phyloP scores from a whole-genome alignment of 306 rosid genomes.

The Inga leiocalycina region DNA sequence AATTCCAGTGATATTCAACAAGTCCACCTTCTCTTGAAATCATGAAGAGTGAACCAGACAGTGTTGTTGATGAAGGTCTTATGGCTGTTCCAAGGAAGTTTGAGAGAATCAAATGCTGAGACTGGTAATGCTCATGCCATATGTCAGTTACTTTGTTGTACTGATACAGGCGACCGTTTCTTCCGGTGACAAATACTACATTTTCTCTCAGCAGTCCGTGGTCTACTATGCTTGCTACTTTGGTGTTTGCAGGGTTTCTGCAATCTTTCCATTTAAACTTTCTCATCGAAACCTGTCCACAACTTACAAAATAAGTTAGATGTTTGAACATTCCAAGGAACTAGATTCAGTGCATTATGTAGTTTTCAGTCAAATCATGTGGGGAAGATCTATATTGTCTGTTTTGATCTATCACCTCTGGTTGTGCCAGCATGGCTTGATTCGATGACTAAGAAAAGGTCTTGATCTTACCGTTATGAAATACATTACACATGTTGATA shows the following conservation, averaged over 20 bases:
- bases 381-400: background rate
- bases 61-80: conserved; percentile 60
- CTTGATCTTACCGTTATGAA: background rate
- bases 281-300: conserved; percentile 74
- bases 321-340: background rate
- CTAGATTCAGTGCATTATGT: background rate
- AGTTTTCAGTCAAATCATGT: background rate
- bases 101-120: conserved; percentile 83
- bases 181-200: conserved; percentile 75
- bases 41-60: conserved; percentile 87
- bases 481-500: background rate
- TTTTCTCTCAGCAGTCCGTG: conserved; percentile 84
- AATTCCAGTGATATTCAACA: conserved; percentile 82
- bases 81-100: conserved; percentile 72
- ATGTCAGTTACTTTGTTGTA: conserved; percentile 83
- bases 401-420: background rate
- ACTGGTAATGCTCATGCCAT: conserved; percentile 94
- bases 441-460: background rate
- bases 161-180: conserved; percentile 82
- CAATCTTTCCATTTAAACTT: conserved; percentile 93
- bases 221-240: conserved; percentile 70
- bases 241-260: conserved; percentile 62
- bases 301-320: background rate
- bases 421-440: background rate
- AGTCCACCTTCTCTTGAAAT: conserved; percentile 82